Percentiles rank a stretch among this genome's conserved stretches.
Evolutionary conservation across 495 filamentous ascomycete genomes (phyloP).

Genomic region (Aspergillus sclerotioniger): DNA sequence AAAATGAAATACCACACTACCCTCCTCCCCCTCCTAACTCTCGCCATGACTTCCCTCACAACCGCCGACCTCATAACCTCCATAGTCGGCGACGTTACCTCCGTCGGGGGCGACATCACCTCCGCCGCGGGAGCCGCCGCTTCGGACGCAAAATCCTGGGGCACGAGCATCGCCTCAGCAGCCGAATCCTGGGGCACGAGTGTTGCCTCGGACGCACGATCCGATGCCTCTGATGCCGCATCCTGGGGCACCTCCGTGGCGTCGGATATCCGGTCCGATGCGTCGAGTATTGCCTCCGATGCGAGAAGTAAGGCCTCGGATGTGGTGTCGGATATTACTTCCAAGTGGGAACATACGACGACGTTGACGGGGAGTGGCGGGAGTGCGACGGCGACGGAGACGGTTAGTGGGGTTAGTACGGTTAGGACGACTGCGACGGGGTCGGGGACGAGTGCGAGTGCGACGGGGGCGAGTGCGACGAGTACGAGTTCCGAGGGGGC

Average conservation of each 20-base stretch:
- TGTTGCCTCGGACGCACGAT: neutral
- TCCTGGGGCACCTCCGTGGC: no score
- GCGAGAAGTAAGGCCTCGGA: neutral
- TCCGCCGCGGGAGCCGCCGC: constrained; percentile 11
- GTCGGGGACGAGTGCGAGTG: constrained; percentile 10
- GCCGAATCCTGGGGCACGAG: constrained; percentile 20
- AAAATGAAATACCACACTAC: constrained; percentile 19
- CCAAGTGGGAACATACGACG: neutral
- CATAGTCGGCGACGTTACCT: constrained; percentile 10
- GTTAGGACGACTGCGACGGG: constrained; percentile 2
- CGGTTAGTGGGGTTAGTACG: constrained; percentile 12
- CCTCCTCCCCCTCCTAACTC: constrained; percentile 19
- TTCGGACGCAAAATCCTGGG: constrained; percentile 15
- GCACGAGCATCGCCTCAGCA: constrained; percentile 13
- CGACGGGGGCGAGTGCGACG: neutral
- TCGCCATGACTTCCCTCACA: constrained; percentile 18
- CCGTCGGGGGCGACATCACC: constrained; percentile 9
- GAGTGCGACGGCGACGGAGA: constrained; percentile 12
- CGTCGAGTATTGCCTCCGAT: constrained; percentile 15
- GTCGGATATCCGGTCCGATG: neutral
- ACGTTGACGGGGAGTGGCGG: constrained; percentile 12
- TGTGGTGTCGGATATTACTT: neutral
- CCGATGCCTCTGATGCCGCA: no score
- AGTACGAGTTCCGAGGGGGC: constrained; percentile 15
- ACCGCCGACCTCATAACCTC: constrained; percentile 9